Base-by-base conservation (phyloP, 1,139 yeast species). In the Pichia cactophila region DNA sequence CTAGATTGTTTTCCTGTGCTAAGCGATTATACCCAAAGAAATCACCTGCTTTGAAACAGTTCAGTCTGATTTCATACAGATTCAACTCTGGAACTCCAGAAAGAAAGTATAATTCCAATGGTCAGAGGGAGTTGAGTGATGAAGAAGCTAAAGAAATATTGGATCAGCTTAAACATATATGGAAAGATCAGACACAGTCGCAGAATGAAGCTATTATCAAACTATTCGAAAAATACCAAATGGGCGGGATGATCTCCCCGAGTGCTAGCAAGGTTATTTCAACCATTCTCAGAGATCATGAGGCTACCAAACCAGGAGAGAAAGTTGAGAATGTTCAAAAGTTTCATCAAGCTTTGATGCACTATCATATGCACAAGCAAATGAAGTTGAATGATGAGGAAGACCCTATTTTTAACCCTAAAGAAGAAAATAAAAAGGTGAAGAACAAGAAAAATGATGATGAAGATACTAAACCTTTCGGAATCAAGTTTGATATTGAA, bases 171-270 rank as follows among this genome's bases (percentile, higher is more conserved):
- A 61, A 62, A 39, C 39, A 41, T 12, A 54, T 64, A 17, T 62
- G 66, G 66, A 43, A 47, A 17, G 57, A 62, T 48, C 48, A 50
- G 11, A 48, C 54, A 4, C 44, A 58, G 20, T 48, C 55, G 14
- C 61, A 59, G 37, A 51, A 49, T 4, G 56, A 59, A 33, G 50
- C 51, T 43, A 44, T 58, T 20, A 54, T 49, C 29, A 47, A 48
- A 42, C 42, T 64, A 31, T 58, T 63, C 43, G 58, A 58, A 17
- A 55, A 59, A 40, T 60, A 61, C 47, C 52, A 62, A 46, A 61
- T 64, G 48, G 64, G 64, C 20, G 66, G 65, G 7, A 41, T 63
- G 46, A 56, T 59, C 23, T 58, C 64, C n/a, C 63, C 64, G 7
- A 53, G 59, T 29, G 60, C 65, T n/a, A 54, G 62, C 9, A 60